These are phyloP conservation scores for Asterella californica DNA, from an alignment of 225 moss, liverwort and hornwort species.

Conservation along the genomic window DNA sequence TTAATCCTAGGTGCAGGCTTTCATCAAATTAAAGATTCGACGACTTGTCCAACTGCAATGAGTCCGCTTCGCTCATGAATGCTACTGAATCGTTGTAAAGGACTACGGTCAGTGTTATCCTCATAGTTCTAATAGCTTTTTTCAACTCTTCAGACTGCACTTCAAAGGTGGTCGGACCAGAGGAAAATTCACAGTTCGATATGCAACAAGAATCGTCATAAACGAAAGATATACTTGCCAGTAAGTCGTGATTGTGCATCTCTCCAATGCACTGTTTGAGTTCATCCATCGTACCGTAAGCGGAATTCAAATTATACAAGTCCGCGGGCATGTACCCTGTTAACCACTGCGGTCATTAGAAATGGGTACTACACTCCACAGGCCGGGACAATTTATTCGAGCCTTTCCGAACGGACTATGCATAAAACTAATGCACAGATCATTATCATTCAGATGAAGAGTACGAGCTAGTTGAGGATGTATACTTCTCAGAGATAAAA, in stretches of 20 bases:
- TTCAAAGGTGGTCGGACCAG: background rate
- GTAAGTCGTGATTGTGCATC: slow-evolving; percentile 73
- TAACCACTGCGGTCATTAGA: slow-evolving; percentile 11
- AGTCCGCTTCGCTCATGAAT: background rate
- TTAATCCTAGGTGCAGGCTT: too few species aligned
- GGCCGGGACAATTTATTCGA: background rate
- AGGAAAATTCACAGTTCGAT: background rate
- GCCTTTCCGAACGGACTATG: background rate
- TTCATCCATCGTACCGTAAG: slow-evolving; percentile 78
- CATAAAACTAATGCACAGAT: background rate
- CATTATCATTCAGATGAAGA: background rate
- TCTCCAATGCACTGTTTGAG: slow-evolving; percentile 79
- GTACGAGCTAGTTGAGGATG: background rate
- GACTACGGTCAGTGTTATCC: background rate
- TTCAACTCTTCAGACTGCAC: background rate
- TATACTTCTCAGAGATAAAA: background rate
- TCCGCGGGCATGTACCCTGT: slow-evolving; percentile 94
- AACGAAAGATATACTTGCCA: slow-evolving; percentile 42
- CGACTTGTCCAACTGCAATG: background rate
- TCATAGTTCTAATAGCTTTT: background rate
- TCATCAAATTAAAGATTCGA: too few species aligned
- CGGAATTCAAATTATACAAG: slow-evolving; percentile 77
- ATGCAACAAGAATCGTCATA: too few species aligned
- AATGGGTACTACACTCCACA: background rate
- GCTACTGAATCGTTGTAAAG: background rate